Percentiles rank a stretch among this genome's conserved stretches.
Conservation (phyloP, 768 basidiomycete species). For the Collybia sordida region DNA sequence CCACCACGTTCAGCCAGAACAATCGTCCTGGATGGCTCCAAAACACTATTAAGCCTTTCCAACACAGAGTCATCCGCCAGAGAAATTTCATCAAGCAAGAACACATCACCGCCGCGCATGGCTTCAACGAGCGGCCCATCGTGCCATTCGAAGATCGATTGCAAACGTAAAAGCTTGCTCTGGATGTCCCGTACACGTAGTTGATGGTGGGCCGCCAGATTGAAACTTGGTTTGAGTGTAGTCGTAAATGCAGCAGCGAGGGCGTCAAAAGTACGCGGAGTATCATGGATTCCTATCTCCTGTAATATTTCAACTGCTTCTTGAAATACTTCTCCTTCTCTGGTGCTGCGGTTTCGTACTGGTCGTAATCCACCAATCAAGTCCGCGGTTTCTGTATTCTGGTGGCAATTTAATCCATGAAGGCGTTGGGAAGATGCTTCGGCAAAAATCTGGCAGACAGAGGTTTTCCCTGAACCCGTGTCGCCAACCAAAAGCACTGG, state of each 20-base stretch:
- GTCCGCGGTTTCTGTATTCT: conserved; percentile 98
- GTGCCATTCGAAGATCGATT: conserved; percentile 94
- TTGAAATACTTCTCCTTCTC: conserved; percentile 48
- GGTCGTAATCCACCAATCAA: conserved; percentile 93
- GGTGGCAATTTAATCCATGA: conserved; percentile 88
- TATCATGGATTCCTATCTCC: conserved; percentile 34
- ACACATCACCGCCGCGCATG: conserved; percentile 82
- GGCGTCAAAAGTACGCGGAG: conserved; percentile 21
- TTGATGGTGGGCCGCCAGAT: conserved; percentile 28
- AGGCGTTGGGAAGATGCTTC: conserved; percentile 60
- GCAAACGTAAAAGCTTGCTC: conserved; percentile 45
- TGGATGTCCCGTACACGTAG: conserved; percentile 40
- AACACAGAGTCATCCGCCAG: conserved; percentile 97
- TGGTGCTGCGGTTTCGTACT: conserved; percentile 67
- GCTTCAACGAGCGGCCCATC: conserved; percentile 95
- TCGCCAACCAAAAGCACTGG: conserved; percentile 96
- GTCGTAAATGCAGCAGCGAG: conserved; percentile 25
- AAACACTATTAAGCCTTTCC: conserved; percentile 93
- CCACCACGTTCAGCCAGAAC: conserved; percentile 94
- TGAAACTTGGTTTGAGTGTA: conserved; percentile 21
- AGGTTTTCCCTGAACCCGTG: conserved; percentile 97
- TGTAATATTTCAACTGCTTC: conserved; percentile 43
- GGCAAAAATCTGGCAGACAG: conserved; percentile 90
- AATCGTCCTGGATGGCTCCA: conserved; percentile 87
- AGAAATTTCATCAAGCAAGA: conserved; percentile 95